Percentiles rank a stretch among this genome's conserved stretches.
Evolutionary conservation across 2,329 filamentous ascomycete genomes (phyloP).

Genomic region (Fusarium compactum): DNA sequence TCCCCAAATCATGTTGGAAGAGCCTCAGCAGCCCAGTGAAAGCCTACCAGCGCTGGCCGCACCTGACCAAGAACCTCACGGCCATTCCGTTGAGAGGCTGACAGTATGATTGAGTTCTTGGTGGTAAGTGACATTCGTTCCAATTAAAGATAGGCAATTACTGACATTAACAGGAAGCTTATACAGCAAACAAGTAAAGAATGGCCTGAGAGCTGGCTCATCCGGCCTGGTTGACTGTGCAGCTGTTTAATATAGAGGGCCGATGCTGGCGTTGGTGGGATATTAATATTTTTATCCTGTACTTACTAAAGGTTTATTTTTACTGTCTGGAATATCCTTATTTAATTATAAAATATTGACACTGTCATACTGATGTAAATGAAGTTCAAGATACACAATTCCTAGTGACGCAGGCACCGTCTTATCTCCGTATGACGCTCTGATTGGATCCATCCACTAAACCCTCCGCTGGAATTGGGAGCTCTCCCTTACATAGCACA

Average conservation of each 20-base stretch:
- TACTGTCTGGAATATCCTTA: neutral
- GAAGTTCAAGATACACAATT: slow-evolving; percentile 15
- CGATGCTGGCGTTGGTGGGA: neutral
- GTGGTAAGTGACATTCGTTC: neutral
- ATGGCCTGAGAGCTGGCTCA: slow-evolving; percentile 23
- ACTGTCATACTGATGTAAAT: neutral
- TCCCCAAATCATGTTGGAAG: slow-evolving; percentile 20
- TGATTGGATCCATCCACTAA: slow-evolving; percentile 25
- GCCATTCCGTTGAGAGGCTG: slow-evolving; percentile 7
- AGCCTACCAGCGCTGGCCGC: slow-evolving; percentile 11
- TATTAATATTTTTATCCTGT: neutral
- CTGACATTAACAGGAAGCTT: slow-evolving; percentile 1
- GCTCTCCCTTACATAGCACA: slow-evolving; percentile 32
- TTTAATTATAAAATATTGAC: neutral
- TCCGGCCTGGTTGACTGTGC: neutral
- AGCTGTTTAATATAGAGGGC: neutral
- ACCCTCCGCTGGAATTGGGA: slow-evolving; percentile 30
- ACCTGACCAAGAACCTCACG: neutral
- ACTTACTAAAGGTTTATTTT: neutral
- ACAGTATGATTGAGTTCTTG: slow-evolving; percentile 6
- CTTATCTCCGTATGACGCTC: neutral
- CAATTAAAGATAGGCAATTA: neutral
- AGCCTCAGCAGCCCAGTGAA: slow-evolving; percentile 23
- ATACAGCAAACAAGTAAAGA: neutral
- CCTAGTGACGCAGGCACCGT: slow-evolving; percentile 16